A percentile compares a stretch with the other conserved stretches of the same genome.
These are phyloP conservation scores for Melanomma pulvis-pyrius DNA, from an alignment of 495 filamentous ascomycete genomes.

Conservation along the genomic window DNA sequence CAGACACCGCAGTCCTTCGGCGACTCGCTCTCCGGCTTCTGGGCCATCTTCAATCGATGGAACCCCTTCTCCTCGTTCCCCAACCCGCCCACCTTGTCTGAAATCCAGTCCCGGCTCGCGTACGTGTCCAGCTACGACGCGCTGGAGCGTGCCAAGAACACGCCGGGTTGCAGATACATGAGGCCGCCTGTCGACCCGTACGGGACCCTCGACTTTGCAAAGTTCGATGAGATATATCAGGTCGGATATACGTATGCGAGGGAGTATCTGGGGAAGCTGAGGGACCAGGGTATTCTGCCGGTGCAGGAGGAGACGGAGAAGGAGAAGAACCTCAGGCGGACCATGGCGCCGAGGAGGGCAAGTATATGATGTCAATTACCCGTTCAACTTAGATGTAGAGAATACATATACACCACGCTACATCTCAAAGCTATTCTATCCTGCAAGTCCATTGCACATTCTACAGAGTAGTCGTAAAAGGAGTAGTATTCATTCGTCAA, in stretches of 20 bases:
- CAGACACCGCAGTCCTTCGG: constrained; percentile 87
- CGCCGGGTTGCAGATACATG: constrained; percentile 90
- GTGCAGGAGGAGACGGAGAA: constrained; percentile 76
- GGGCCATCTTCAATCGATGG: constrained; percentile 93
- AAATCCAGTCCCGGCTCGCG: constrained; percentile 92
- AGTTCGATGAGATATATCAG: constrained; percentile 94
- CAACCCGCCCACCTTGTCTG: constrained; percentile 91
- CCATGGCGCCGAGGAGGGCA: constrained; percentile 88
- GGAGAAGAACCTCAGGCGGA: constrained; percentile 84
- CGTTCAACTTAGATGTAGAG: too few relatives aligned
- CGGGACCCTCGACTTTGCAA: constrained; percentile 92
- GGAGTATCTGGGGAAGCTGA: constrained; percentile 71
- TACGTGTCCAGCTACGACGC: constrained; percentile 94
- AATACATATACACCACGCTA: too few relatives aligned
- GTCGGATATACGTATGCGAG: constrained; percentile 85
- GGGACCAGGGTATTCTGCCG: constrained; percentile 73
- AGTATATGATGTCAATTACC: constrained; percentile 66
- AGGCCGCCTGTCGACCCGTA: constrained; percentile 91
- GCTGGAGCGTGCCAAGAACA: constrained; percentile 86
- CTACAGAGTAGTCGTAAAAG: too few relatives aligned
- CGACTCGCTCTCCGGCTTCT: constrained; percentile 92
- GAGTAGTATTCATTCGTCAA: too few relatives aligned
- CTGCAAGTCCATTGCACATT: not conserved
- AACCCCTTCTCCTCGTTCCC: constrained; percentile 86
- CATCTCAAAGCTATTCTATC: too few relatives aligned